Evolutionary conservation across 106 monocot species (phyloP), one percentile per base, ranked within the genome.

Genomic region (Phalaenopsis aphrodite): DNA sequence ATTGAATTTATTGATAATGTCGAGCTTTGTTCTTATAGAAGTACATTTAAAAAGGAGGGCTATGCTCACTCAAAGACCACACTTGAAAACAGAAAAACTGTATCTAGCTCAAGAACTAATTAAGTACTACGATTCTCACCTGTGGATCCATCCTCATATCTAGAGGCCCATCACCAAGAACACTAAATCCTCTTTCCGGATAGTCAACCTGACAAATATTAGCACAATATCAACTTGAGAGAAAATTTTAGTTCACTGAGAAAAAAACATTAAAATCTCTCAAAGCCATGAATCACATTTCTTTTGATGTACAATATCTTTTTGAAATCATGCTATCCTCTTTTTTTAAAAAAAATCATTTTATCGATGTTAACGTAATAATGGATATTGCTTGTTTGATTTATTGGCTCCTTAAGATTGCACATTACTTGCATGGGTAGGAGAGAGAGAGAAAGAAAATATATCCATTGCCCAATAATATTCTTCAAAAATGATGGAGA

Each of bases 81-180:
- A 30, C 39, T 39, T 71, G 39, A 71, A 19, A 0, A 1, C 21
- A 71, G 41, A 15, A 15, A 71, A 15, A 3, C 4, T 21, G 14
- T 42, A 74, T 42, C 1, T 74, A 43, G 6, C 74, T 43, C 74
- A 69, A 43, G 42, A 5, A 43, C 16, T 12, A 43, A 8, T 43
- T n/a, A 74, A 74, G 23, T 23, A 66, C 10, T 42, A 36, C 4
- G 14, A 46, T 48, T 81, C 83, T 78, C 38, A 95, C 98, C 90
- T 95, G 85, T 48, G 98, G 92, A 80, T 91, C 80, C 98, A 99
- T 99, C 65, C 98, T 87, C 98, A 99, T 99, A 84, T 99, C 98
- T 49, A 99, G 80, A 57, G 94, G 94, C 41, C 94, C 98, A 78
- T 95, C 89, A 15, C 77, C 79, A 12, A 95, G 85, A 41, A 93